Percentiles rank a stretch among this genome's conserved stretches.
These are phyloP conservation scores for Triticum dicoccoides DNA, from an alignment of 176 grass and related monocot genomes.

Conservation along the genomic window DNA sequence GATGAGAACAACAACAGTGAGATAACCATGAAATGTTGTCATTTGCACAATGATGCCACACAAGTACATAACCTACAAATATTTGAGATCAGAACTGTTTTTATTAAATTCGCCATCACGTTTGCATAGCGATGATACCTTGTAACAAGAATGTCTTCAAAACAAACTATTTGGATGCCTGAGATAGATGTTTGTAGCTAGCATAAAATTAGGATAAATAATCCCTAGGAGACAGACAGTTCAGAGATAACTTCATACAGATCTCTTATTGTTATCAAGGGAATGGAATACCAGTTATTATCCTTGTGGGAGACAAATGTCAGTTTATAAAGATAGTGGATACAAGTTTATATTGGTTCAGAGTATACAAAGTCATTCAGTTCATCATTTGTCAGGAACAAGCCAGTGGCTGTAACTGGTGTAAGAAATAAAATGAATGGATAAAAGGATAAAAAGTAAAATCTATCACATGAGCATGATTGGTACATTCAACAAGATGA, in stretches of 20 bases:
- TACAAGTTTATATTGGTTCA: background rate
- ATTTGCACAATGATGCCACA: background rate
- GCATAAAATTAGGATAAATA: background rate
- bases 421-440: background rate
- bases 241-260: background rate
- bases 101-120: background rate
- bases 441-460: background rate
- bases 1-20: background rate
- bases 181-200: background rate
- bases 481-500: background rate
- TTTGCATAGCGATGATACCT: conserved; percentile 1
- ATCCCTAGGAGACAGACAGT: background rate
- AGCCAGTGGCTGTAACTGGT: background rate
- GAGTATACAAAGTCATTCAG: background rate
- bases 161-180: background rate
- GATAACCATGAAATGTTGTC: background rate
- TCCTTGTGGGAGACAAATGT: background rate
- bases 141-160: background rate
- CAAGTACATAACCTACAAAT: background rate
- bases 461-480: background rate
- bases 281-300: background rate
- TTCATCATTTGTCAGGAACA: conserved; percentile 9
- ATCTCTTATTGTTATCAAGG: background rate
- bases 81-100: background rate
- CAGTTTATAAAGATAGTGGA: background rate